Evolutionary conservation across 2,329 filamentous ascomycete species (phyloP), one percentile per base, ranked within the genome.

Genomic region (Alternaria sp.): DNA sequence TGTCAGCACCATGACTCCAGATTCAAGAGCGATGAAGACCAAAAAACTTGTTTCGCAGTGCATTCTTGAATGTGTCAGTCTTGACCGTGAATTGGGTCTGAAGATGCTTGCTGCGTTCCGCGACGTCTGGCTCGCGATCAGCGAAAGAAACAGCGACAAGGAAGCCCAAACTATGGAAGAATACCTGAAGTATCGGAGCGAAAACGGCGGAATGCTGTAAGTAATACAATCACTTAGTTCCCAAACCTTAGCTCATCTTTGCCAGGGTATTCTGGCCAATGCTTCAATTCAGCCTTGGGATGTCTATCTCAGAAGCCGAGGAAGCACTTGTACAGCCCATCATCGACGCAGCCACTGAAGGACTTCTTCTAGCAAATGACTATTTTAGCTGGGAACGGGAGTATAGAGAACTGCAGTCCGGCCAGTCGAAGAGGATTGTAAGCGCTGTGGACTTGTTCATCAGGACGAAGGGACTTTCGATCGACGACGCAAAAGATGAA

Each of bases 351-450:
- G 41, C 41, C 4, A 36, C 26, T 2, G 28, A 44, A 26, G 39
- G 26, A 11, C 41, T 54, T 7, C 24, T 54, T 4, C 41, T 54
- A n/a, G 30, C 51, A 1, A 54, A 54, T 26, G 51, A 54, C 41
- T 54, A 12, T 26, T 54, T 22, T 3, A 54, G 51, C 28, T 54
- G 51, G 51, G 51, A 44, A 7, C 51, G 51, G 4, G 51, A 54
- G 16, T 54, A 54, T 34, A 44, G 22, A 14, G 51, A 43, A 24
- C 22, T 32, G 4, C 39, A 44, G 7, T 34, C 51, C 26, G 30
- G 30, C 11, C 18, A 36, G 16, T 44, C 39, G 1, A 43, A 39
- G 38, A 39, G 51, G 8, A 43, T 54, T 3, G 51, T 54, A n/a
- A 54, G 30, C 12, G 39, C 41, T 6, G 30, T 54, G 14, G 51